Evolutionary conservation across 768 basidiomycete species (phyloP).

Genomic region (Panellus pusillus): DNA sequence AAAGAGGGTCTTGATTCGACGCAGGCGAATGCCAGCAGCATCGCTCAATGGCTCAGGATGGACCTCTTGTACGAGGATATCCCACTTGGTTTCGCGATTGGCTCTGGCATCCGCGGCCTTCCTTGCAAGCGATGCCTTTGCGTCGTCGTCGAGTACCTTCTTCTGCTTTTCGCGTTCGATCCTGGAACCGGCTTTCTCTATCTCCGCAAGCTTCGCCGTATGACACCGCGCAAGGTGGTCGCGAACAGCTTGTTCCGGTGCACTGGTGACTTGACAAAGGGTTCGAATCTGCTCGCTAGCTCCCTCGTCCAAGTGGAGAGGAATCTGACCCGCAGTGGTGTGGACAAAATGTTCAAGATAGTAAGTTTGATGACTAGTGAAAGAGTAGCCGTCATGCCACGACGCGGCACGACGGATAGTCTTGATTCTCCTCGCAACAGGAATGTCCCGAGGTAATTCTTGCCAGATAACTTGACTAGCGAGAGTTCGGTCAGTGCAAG

Average conservation of each 20-base stretch:
- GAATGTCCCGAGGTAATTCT: conserved; percentile 11
- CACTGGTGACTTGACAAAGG: conserved; percentile 55
- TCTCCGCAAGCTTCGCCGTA: conserved; percentile 39
- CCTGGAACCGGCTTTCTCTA: conserved; percentile 43
- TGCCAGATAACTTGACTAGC: conserved; percentile 12
- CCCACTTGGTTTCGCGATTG: conserved; percentile 69
- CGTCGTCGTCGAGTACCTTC: conserved; percentile 41
- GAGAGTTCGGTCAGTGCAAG: conserved; percentile 39
- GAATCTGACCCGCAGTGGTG: conserved; percentile 39
- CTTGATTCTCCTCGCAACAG: conserved; percentile 10
- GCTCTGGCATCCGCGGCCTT: conserved; percentile 64
- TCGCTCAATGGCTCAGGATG: conserved; percentile 55
- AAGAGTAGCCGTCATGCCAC: conserved; percentile 61
- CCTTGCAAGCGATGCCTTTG: conserved; percentile 53
- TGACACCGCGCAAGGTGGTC: conserved; percentile 44
- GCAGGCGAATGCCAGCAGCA: conserved; percentile 50
- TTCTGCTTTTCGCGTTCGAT: conserved; percentile 34
- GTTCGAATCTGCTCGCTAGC: conserved; percentile 40
- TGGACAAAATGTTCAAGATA: conserved; percentile 59
- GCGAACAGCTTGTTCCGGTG: conserved; percentile 50
- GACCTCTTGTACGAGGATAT: conserved; percentile 49
- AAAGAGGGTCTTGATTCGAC: conserved; percentile 56
- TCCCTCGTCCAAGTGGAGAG: conserved; percentile 48
- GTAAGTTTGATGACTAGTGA: conserved; percentile 68
- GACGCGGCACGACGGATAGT: conserved; percentile 59